phyloP scores from a whole-genome alignment of 768 basidiomycete genomes.

The Termitomyces sp. region DNA sequence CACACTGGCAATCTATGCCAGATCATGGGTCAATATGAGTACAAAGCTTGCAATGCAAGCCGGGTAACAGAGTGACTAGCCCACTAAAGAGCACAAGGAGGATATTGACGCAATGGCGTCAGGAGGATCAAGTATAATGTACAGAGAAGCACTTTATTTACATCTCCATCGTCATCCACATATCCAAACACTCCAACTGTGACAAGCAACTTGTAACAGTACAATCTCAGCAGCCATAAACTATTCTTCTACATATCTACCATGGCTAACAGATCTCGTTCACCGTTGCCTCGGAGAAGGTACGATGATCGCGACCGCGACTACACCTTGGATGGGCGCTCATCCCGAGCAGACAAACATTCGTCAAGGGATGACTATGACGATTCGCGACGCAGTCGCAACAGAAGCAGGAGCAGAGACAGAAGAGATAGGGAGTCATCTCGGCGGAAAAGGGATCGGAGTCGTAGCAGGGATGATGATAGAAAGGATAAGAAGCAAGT shows the following conservation, averaged over 20 bases:
- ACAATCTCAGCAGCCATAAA: neutral
- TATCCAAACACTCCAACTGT: conserved; percentile 4
- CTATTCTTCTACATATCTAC: neutral
- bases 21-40: conserved; percentile 10
- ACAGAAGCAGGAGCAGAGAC: conserved; percentile 25
- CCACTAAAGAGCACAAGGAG: neutral
- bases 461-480: conserved; percentile 35
- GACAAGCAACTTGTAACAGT: neutral
- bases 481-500: conserved; percentile 46
- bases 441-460: conserved; percentile 29
- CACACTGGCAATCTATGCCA: conserved; percentile 14
- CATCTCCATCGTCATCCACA: conserved; percentile 9
- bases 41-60: neutral
- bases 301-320: conserved; percentile 35
- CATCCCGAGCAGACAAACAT: conserved; percentile 30
- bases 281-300: conserved; percentile 42
- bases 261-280: conserved; percentile 53
- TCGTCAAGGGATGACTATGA: conserved; percentile 28
- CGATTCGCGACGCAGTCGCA: conserved; percentile 24
- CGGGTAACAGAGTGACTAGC: neutral
- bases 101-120: neutral
- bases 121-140: neutral
- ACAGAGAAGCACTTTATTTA: no score
- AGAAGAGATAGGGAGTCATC: conserved; percentile 19
- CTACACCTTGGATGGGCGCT: conserved; percentile 30